Base-by-base conservation (phyloP, 306 rosid genomes). In the Dalbergia cochinchinensis region DNA sequence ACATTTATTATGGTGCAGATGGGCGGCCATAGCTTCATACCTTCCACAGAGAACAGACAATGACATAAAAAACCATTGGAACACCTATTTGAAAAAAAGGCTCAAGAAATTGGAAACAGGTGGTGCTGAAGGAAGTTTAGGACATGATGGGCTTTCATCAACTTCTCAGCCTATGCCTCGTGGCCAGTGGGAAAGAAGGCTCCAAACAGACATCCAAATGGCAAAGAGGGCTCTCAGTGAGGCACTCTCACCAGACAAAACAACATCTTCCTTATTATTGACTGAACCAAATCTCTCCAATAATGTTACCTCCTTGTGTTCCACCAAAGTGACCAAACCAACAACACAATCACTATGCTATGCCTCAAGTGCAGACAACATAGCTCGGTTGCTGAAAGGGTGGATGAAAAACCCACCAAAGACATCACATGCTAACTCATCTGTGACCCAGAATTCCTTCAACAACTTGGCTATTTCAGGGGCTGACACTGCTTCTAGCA, bases 11-110 rank as follows among this genome's bases (percentile, higher is more conserved):
- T 69, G 78, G 16, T 73, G 66, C 88, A 95, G 99, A 83, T 95
- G 99, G 99, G 99, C 99, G 37, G 98, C 99, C 8, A 95, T 95
- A 83, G 99, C 99, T 71, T 90, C 99, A 31, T 95, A 95, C 84
- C 98, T 95, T 68, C 98, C 99, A 7, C 92, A 95, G 69, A 92
- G 99, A 88, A 95, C 99, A 51, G 99, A 95, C 41, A 95, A 95
- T 42, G 99, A 95, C 85, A 95, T 95, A 19, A 95, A 95, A 48
- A 95, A 95, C 86, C 88, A 95, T 50, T 95, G 99, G 99, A 95
- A 95, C 78, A 95, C 98, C 35, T 91, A 95, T 78, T 82, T 95
- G 86, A 95, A 90, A 84, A 95, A 95, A 84, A 95, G 83, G 82
- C 92, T 92, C 3, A 86, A 62, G 66, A 95, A 90, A 80, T 76